phyloP scores from a whole-genome alignment of 2,329 filamentous ascomycete species.

The Simplicillium sp. region DNA sequence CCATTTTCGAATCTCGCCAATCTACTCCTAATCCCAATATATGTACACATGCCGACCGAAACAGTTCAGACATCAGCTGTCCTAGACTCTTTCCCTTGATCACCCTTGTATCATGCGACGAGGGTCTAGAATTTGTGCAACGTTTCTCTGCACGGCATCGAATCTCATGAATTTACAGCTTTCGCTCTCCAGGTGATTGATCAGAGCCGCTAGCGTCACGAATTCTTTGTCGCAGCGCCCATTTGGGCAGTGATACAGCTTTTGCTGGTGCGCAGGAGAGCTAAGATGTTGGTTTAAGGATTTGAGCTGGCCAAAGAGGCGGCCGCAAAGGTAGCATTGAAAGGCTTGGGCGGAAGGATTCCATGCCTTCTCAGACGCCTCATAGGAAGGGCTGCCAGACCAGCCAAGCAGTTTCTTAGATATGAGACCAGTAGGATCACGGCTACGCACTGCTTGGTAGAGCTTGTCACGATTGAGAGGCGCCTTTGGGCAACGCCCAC shows the following conservation, averaged over 20 bases:
- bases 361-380: slow-evolving; percentile 29
- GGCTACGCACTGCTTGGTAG: slow-evolving; percentile 30
- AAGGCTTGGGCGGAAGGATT: slow-evolving; percentile 23
- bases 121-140: too few species aligned
- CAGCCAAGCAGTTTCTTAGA: slow-evolving; percentile 41
- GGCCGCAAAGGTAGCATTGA: slow-evolving; percentile 34
- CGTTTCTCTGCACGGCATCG: slow-evolving; percentile 24
- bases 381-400: slow-evolving; percentile 21
- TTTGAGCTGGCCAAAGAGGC: slow-evolving; percentile 22
- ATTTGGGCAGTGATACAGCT: slow-evolving; percentile 30
- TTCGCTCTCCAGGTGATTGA: slow-evolving; percentile 36
- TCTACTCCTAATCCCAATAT: too few species aligned
- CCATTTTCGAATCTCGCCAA: too few species aligned
- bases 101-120: too few species aligned
- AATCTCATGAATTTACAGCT: slow-evolving; percentile 27
- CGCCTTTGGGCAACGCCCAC: slow-evolving; percentile 38
- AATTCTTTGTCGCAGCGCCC: slow-evolving; percentile 23
- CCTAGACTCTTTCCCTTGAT: too few species aligned
- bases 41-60: too few species aligned
- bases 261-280: slow-evolving; percentile 31
- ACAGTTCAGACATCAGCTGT: too few species aligned
- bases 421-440: slow-evolving; percentile 38
- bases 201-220: slow-evolving; percentile 24
- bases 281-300: slow-evolving; percentile 43
- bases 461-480: slow-evolving; percentile 38